Conservation (phyloP, 768 basidiomycete genomes). For the Cantharellus anzutake region DNA sequence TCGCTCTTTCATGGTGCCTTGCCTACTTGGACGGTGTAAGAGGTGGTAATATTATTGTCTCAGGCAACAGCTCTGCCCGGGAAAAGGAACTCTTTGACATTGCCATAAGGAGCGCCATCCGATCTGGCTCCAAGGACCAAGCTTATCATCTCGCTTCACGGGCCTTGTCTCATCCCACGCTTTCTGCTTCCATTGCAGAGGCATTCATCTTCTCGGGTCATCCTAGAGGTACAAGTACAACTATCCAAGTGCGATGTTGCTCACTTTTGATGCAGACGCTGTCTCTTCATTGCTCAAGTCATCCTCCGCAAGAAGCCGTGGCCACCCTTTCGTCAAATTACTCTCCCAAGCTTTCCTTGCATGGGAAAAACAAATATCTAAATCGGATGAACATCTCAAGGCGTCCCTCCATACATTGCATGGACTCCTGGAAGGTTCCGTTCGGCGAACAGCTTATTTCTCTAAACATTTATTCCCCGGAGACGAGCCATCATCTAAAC, state of each 20-base stretch:
- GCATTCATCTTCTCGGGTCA: conserved; percentile 5
- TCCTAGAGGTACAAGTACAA: conserved; percentile 5
- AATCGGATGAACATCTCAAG: neutral
- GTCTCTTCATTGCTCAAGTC: conserved; percentile 3
- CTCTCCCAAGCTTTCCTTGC: neutral
- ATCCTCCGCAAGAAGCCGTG: neutral
- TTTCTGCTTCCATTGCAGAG: conserved; percentile 3
- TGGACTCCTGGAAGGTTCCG: neutral
- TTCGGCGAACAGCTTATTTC: neutral
- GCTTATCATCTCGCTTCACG: conserved; percentile 1
- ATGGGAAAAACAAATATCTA: neutral
- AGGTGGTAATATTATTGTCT: neutral
- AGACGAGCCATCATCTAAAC: neutral
- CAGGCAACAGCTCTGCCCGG: neutral
- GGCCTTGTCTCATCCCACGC: conserved; percentile 5
- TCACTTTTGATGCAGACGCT: conserved; percentile 1
- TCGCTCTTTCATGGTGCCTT: neutral
- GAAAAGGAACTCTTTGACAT: conserved; percentile 7
- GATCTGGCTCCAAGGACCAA: neutral
- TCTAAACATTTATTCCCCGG: neutral
- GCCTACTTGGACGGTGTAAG: conserved; percentile 2
- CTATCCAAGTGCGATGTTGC: neutral
- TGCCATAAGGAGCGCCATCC: neutral
- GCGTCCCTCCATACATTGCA: neutral
- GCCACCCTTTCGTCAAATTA: neutral